Percentiles rank a stretch among this genome's conserved stretches.
Conservation (phyloP, 2,329 filamentous ascomycete genomes). For the Harringtonia aguacate region DNA sequence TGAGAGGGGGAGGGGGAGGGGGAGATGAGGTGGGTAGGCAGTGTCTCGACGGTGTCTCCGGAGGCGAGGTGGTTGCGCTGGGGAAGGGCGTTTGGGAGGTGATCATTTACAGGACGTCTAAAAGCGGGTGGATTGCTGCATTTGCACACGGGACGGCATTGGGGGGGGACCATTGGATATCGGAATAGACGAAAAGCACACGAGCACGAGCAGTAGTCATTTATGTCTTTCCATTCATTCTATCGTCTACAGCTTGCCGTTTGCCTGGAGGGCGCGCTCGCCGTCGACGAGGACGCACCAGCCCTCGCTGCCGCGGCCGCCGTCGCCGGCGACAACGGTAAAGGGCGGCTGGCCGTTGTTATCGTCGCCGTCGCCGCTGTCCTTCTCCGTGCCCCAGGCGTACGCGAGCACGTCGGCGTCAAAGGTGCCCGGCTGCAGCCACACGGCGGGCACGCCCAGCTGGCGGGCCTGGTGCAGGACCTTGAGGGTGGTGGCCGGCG, state of each 20-base stretch:
- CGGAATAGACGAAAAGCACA: no score
- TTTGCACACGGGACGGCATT: no score
- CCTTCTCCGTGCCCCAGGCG: slow-evolving; percentile 41
- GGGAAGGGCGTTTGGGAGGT: no score
- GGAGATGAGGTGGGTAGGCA: no score
- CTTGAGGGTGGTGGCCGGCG: slow-evolving; percentile 63
- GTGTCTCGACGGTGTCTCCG: no score
- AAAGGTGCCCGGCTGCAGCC: slow-evolving; percentile 86
- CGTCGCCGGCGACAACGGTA: slow-evolving; percentile 56
- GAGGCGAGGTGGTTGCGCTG: no score
- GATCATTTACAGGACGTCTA: no score
- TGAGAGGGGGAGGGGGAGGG: no score
- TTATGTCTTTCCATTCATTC: not conserved
- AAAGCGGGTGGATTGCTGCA: no score
- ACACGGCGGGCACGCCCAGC: slow-evolving; percentile 64
- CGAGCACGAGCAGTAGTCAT: no score
- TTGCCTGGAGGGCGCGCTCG: slow-evolving; percentile 48
- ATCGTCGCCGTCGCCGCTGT: slow-evolving; percentile 25
- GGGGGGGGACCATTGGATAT: no score
- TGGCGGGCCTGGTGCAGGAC: slow-evolving; percentile 68
- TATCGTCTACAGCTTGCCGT: slow-evolving; percentile 34
- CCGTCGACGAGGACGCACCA: slow-evolving; percentile 88
- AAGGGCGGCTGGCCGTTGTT: slow-evolving; percentile 42
- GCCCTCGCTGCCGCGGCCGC: slow-evolving; percentile 57
- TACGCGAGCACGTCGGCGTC: slow-evolving; percentile 64